phyloP scores from a whole-genome alignment of 805 yeast species.

The Nakazawaea pomicola region DNA sequence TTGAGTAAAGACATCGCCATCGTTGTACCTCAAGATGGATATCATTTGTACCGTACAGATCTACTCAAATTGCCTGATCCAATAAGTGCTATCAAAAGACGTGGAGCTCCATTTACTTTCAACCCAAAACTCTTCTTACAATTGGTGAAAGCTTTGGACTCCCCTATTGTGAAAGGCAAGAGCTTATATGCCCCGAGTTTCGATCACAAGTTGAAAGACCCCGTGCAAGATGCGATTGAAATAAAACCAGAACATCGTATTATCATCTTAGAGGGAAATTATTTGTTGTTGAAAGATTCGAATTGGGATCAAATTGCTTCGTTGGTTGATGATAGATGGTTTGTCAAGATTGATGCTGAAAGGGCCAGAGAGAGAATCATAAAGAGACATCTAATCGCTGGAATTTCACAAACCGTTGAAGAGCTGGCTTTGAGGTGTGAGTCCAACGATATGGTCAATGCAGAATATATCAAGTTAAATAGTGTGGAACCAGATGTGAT shows the following conservation, averaged over 20 bases:
- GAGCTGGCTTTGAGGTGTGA: not conserved
- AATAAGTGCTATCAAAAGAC: conserved; percentile 31
- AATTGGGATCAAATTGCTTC: not conserved
- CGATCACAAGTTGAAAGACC: conserved; percentile 26
- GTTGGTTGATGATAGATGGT: not conserved
- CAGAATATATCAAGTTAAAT: not conserved
- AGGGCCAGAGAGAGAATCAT: not conserved
- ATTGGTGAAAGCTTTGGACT: conserved; percentile 14
- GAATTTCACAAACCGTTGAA: not conserved
- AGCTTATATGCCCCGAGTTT: not conserved
- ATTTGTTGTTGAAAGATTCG: conserved; percentile 25
- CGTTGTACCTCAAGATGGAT: conserved; percentile 24
- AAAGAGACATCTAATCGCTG: not conserved
- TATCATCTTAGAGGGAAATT: conserved; percentile 37
- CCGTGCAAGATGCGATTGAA: conserved; percentile 28
- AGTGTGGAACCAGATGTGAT: not conserved
- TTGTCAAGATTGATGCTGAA: not conserved
- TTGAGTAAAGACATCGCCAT: conserved; percentile 18
- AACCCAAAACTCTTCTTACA: conserved; percentile 26
- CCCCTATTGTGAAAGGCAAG: not conserved
- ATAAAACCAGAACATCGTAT: conserved; percentile 24
- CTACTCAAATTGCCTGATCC: conserved; percentile 23
- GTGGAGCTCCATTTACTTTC: conserved; percentile 48
- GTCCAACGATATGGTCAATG: not conserved
- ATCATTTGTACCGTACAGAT: conserved; percentile 34